phyloP scores from a whole-genome alignment of 805 yeast genomes.

The Wickerhamomyces silvicola region DNA sequence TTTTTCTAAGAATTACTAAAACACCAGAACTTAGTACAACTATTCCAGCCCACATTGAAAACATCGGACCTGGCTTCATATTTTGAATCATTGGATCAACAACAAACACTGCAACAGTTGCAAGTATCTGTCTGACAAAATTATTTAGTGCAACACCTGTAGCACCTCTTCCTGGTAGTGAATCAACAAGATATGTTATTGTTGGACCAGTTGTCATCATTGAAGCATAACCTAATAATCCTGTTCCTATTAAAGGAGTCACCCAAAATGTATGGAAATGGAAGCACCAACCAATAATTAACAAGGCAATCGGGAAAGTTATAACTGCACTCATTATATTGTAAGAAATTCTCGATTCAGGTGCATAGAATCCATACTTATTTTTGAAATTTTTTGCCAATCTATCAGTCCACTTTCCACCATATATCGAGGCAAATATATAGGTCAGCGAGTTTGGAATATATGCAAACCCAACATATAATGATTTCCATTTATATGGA shows the following conservation, averaged over 20 bases:
- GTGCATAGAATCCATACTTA: conserved; percentile 60
- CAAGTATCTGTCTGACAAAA: conserved; percentile 63
- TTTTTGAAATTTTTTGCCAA: conserved; percentile 45
- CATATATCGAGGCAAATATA: conserved; percentile 66
- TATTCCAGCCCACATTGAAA: conserved; percentile 58
- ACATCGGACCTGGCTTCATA: conserved; percentile 66
- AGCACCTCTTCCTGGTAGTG: conserved; percentile 83
- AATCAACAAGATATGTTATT: conserved; percentile 74
- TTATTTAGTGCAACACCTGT: conserved; percentile 84
- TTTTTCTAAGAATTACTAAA: conserved; percentile 41
- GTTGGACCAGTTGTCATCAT: conserved; percentile 82
- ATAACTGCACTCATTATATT: conserved; percentile 63
- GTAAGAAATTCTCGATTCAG: conserved; percentile 75
- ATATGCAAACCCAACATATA: conserved; percentile 68
- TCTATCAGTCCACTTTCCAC: conserved; percentile 75
- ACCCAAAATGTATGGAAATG: conserved; percentile 66
- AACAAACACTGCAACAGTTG: conserved; percentile 70
- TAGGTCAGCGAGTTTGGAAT: conserved; percentile 81
- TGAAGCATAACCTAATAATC: conserved; percentile 73
- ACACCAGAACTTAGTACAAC: conserved; percentile 36
- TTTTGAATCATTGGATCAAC: conserved; percentile 65
- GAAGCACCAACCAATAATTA: conserved; percentile 81
- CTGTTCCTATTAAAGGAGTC: conserved; percentile 74
- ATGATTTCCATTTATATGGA: conserved; percentile 65
- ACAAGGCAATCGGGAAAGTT: conserved; percentile 54